Base-by-base conservation (phyloP, 169 alveolate genomes). In the Eimeria zaria region DNA sequence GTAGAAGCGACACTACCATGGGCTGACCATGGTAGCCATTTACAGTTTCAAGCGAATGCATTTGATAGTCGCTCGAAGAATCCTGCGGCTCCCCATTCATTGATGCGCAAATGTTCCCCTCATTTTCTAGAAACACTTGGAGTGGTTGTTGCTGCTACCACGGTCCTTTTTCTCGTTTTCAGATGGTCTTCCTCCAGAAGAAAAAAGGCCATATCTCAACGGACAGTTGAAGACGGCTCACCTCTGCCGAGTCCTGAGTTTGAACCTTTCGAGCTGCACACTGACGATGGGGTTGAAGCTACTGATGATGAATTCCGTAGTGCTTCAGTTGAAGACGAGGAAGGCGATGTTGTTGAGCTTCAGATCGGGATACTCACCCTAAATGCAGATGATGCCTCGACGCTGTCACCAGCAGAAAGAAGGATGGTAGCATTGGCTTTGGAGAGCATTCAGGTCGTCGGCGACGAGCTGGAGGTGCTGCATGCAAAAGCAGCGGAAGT, bases 391-490 rank as follows among this genome's bases (percentile, higher is more conserved):
- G 85, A 74, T n/a, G 85, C 85, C 9, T 33, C 85, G 60, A 41
- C 39, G 39, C 85, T 74, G 85, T 74, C 85, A 4, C 1, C 85
- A 9, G 62, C 53, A 46, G 62, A 74, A 16, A 41, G 85, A 22
- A 58, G 85, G 62, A 41, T 74, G 85, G 85, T 74, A 27, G 62
- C 53, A 74, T 18, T 44, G 85, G 85, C 85, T 46, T 7, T 41
- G 85, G 85, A 74, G 33, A 44, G 4, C 41, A 36, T 74, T 22
- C 36, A 41, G 60, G 39, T 0, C 20, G 60, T 74, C 62, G 85
- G 60, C 41, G 62, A 27, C 41, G 85, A 74, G 85, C 22, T 74
- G 85, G 85, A 74, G 60, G 85, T 74, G 53, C 39, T 74, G 60
- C 39, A 74, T 27, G 53, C 60, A 20, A 74, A 20, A 2, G 85